A percentile compares a stretch with the other conserved stretches of the same genome.
These are phyloP conservation scores for Boletales sp. DNA, from an alignment of 768 basidiomycete genomes.

Conservation along the genomic window DNA sequence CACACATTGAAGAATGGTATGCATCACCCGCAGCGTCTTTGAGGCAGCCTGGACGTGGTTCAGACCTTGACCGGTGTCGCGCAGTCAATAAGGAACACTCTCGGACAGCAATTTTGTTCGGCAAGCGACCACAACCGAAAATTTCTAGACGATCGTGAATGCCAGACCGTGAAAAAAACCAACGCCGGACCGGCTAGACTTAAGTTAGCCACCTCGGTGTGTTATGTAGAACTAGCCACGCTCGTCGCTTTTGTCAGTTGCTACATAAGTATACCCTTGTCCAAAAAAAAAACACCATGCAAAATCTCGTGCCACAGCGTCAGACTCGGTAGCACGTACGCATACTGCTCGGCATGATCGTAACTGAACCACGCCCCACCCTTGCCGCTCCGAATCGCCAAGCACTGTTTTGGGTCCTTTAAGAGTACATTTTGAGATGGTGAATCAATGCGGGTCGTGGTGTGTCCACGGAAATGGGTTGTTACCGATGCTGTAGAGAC, in stretches of 20 bases:
- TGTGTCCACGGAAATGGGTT: conserved; percentile 86
- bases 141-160: conserved; percentile 50
- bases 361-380: conserved; percentile 79
- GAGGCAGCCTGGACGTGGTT: conserved; percentile 86
- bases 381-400: conserved; percentile 80
- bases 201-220: no score
- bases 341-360: conserved; percentile 81
- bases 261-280: no score
- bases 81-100: conserved; percentile 68
- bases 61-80: conserved; percentile 88
- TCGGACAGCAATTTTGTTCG: conserved; percentile 82
- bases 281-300: no score
- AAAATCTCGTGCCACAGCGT: conserved; percentile 86
- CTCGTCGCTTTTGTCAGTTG: no score
- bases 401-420: conserved; percentile 63
- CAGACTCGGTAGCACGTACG: conserved; percentile 82
- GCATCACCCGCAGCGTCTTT: conserved; percentile 90
- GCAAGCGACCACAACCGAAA: conserved; percentile 83
- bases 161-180: neutral
- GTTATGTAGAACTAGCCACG: no score
- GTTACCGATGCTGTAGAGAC: conserved; percentile 85
- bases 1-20: conserved; percentile 78
- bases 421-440: conserved; percentile 73
- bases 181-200: no score
- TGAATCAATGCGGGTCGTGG: conserved; percentile 84